phyloP scores from a whole-genome alignment of 306 rosid genomes.

The Rosa rugosa region DNA sequence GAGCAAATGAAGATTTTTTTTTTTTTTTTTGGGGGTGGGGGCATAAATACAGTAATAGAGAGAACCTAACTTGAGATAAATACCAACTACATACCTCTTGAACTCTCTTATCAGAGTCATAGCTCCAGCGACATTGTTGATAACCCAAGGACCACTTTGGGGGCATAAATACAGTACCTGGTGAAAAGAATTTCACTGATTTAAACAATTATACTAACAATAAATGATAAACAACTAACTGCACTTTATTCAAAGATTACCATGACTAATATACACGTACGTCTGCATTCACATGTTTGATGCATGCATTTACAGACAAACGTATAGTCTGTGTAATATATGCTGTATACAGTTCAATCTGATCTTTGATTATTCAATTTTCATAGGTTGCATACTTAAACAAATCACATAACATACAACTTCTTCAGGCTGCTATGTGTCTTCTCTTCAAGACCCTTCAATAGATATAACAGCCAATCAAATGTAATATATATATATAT shows the following conservation, averaged over 20 bases:
- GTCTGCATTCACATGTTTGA: not conserved
- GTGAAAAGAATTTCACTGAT: conserved; percentile 14
- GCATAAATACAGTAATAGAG: not conserved
- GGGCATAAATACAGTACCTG: conserved; percentile 86
- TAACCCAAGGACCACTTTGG: conserved; percentile 96
- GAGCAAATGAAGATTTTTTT: not conserved
- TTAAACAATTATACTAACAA: conserved; percentile 3
- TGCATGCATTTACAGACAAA: not conserved
- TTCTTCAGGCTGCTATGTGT: not conserved
- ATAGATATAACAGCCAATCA: too few species aligned
- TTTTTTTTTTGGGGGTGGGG: not conserved
- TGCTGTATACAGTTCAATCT: not conserved
- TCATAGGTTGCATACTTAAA: not conserved
- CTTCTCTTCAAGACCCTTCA: not conserved
- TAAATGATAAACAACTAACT: not conserved
- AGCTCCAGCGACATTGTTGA: conserved; percentile 94
- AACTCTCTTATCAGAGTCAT: conserved; percentile 69
- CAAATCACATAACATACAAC: not conserved
- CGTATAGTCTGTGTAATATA: not conserved
- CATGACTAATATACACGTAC: not conserved
- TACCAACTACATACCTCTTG: conserved; percentile 48
- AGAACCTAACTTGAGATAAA: not conserved
- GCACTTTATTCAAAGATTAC: not conserved
- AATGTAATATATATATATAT: too few species aligned
- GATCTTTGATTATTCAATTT: not conserved